Evolutionary conservation across 345 rosid species (phyloP).

Genomic region (Eucalyptus regnans): DNA sequence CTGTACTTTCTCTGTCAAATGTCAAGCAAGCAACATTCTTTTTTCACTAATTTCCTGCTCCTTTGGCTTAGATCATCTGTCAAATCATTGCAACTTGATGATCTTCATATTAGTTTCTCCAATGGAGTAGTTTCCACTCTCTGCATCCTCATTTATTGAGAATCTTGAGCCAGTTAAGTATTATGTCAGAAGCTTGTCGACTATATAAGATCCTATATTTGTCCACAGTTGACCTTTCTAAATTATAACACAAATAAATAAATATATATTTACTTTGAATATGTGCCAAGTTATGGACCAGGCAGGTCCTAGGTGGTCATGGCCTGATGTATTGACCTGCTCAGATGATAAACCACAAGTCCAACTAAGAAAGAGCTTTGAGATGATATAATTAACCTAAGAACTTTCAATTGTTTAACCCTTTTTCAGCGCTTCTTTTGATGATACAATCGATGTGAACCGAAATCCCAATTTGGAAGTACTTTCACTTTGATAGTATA

Average conservation of each 20-base stretch:
- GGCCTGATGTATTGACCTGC: not conserved
- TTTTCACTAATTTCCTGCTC: not conserved
- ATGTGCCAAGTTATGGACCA: not conserved
- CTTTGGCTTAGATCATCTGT: not conserved
- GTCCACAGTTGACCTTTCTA: not conserved
- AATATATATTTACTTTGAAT: not conserved
- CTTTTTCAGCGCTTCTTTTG: not conserved
- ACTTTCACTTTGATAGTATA: not conserved
- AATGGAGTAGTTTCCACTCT: not conserved
- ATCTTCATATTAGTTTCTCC: not conserved
- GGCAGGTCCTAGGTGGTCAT: not conserved
- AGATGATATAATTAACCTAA: not conserved
- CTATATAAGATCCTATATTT: not conserved
- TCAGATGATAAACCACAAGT: not conserved
- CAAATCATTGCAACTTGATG: not conserved
- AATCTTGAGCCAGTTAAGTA: not conserved
- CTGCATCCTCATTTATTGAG: not conserved
- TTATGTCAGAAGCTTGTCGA: not conserved
- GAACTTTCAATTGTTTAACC: not conserved
- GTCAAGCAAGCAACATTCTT: not conserved
- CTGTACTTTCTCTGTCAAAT: not conserved
- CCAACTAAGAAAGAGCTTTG: not conserved
- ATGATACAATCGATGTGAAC: not conserved
- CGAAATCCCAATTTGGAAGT: not conserved
- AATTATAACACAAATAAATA: not conserved